These are phyloP conservation scores for Capsicum baccatum DNA, from an alignment of 257 asterid species.

Conservation along the genomic window DNA sequence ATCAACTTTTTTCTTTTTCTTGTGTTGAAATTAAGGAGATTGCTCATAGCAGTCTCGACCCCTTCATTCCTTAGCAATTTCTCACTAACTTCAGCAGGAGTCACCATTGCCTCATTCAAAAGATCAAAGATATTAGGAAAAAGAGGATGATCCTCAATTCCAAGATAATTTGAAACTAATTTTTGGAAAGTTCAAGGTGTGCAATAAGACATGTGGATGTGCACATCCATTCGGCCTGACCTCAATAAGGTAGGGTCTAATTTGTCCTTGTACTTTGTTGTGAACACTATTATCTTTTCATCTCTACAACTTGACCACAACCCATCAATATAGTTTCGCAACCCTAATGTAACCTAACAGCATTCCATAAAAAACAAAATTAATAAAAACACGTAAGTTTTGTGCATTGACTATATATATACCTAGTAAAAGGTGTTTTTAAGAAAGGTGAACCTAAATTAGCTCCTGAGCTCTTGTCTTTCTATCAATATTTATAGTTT, in stretches of 20 bases:
- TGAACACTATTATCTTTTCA: too few relatives aligned
- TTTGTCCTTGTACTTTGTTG: slow-evolving; percentile 41
- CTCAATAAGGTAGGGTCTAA: slow-evolving; percentile 61
- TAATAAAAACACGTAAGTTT: background rate
- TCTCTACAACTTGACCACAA: too few relatives aligned
- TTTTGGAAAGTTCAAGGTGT: slow-evolving; percentile 47
- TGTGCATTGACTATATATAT: background rate
- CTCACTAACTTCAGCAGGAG: slow-evolving; percentile 70
- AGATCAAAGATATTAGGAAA: slow-evolving; percentile 15
- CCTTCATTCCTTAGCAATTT: slow-evolving; percentile 46
- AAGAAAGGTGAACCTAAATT: background rate
- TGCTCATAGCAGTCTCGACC: slow-evolving; percentile 43
- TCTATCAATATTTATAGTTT: slow-evolving; percentile 45
- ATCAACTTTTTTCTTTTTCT: slow-evolving; percentile 33
- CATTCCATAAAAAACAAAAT: background rate
- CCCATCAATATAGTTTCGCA: too few relatives aligned
- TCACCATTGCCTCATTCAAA: slow-evolving; percentile 45
- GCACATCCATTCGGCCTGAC: slow-evolving; percentile 74
- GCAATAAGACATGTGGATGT: slow-evolving; percentile 29
- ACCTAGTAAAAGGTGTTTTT: background rate
- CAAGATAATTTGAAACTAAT: slow-evolving; percentile 44
- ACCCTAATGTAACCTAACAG: slow-evolving; percentile 38
- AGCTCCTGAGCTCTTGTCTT: slow-evolving; percentile 40
- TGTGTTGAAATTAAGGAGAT: slow-evolving; percentile 45
- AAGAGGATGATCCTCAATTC: slow-evolving; percentile 37